These are phyloP conservation scores for Saccharomycopsis fibuligera DNA, from an alignment of 805 yeast species.

Conservation along the genomic window DNA sequence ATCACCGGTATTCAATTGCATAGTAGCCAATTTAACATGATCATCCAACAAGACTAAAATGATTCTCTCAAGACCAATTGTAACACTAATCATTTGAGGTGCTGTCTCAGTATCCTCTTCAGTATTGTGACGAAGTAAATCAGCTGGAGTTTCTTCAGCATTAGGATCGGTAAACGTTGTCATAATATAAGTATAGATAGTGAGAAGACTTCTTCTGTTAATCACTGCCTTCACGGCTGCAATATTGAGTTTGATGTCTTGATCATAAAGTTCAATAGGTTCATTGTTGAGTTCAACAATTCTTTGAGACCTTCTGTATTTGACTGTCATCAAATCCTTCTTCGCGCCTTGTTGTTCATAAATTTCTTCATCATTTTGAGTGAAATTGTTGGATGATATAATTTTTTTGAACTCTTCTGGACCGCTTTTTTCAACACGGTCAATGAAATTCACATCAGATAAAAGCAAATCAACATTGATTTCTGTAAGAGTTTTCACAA, in stretches of 20 bases:
- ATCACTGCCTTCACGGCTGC: constrained; percentile 73
- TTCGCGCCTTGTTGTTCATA: constrained; percentile 23
- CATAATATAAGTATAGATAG: constrained; percentile 71
- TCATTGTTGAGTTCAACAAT: constrained; percentile 46
- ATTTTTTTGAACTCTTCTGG: constrained; percentile 60
- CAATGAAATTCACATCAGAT: constrained; percentile 64
- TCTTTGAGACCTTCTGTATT: constrained; percentile 54
- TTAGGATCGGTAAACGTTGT: constrained; percentile 86
- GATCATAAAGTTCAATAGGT: constrained; percentile 65
- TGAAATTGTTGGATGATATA: constrained; percentile 54
- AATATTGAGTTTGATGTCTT: constrained; percentile 61
- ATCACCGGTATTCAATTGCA: constrained; percentile 68
- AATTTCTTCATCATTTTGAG: constrained; percentile 32
- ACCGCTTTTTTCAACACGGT: constrained; percentile 60
- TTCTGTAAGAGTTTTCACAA: constrained; percentile 50
- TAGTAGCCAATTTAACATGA: constrained; percentile 69
- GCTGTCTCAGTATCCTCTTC: constrained; percentile 49
- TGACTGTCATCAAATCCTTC: constrained; percentile 51
- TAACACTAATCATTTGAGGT: constrained; percentile 70
- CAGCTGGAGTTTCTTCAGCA: constrained; percentile 62
- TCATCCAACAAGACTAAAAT: constrained; percentile 76
- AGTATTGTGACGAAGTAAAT: constrained; percentile 61
- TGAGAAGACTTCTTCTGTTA: constrained; percentile 70
- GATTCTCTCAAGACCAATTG: constrained; percentile 64
- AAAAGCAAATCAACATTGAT: constrained; percentile 63